Evolutionary conservation across 768 basidiomycete species (phyloP).

Genomic region (Mycena rebaudengoi): DNA sequence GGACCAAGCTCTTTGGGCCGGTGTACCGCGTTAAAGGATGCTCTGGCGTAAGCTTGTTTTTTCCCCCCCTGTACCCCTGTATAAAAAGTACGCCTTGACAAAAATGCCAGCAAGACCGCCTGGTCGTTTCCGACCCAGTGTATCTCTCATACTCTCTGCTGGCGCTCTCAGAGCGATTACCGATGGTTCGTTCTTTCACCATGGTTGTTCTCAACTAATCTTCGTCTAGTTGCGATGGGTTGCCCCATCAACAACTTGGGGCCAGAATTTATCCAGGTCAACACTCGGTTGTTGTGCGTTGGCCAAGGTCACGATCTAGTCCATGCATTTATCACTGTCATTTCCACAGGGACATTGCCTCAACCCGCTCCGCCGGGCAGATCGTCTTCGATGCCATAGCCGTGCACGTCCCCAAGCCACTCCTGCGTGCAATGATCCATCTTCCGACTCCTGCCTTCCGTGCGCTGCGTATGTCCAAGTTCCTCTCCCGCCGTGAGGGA

Average conservation of each 20-base stretch:
- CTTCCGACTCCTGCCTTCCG: constrained; percentile 17
- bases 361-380: constrained; percentile 1
- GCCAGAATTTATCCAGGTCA: background rate
- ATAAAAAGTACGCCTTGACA: background rate
- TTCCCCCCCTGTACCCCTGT: background rate
- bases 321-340: background rate
- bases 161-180: constrained; percentile 15
- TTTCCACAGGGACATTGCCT: constrained; percentile 9
- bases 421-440: constrained; percentile 1
- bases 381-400: constrained; percentile 13
- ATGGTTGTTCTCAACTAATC: background rate
- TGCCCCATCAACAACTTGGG: constrained; percentile 2
- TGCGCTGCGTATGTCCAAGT: constrained; percentile 6
- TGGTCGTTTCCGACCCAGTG: constrained; percentile 1
- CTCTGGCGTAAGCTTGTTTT: background rate
- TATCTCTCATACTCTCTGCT: constrained; percentile 3
- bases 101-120: constrained; percentile 2
- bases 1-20: background rate
- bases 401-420: constrained; percentile 11
- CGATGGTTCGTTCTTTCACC: constrained; percentile 1
- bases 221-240: constrained; percentile 10
- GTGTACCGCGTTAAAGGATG: constrained; percentile 9
- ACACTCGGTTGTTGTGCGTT: constrained; percentile 13
- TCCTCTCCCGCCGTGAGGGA: constrained; percentile 8
- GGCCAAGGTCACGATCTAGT: background rate